Conservation (phyloP, 164 flowering plant genomes). For the Vitis riparia region DNA sequence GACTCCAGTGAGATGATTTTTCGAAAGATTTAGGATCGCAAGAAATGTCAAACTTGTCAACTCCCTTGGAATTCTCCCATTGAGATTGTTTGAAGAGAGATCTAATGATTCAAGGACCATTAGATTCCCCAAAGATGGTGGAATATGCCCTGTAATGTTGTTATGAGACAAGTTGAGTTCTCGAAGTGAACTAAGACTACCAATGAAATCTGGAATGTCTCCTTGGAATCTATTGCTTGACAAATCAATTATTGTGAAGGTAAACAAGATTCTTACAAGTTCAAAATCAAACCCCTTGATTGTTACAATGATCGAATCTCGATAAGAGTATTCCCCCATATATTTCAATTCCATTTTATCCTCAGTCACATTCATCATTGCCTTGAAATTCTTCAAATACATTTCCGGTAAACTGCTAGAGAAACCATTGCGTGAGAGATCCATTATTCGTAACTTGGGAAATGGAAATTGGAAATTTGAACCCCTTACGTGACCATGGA, state of each 20-base stretch:
- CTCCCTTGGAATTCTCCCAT: too few relatives aligned
- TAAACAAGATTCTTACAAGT: not conserved
- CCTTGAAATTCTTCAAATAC: not conserved
- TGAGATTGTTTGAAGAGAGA: too few relatives aligned
- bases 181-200: slow-evolving; percentile 6
- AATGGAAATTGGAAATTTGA: not conserved
- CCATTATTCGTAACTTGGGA: slow-evolving; percentile 1
- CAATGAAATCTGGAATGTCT: slow-evolving; percentile 9
- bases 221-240: slow-evolving; percentile 16
- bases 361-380: not conserved
- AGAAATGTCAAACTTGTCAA: too few relatives aligned
- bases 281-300: not conserved
- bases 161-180: not conserved
- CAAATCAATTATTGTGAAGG: slow-evolving; percentile 13
- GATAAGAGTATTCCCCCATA: not conserved
- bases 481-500: not conserved
- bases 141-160: slow-evolving; percentile 9
- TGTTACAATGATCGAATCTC: not conserved
- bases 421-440: slow-evolving; percentile 10
- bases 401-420: slow-evolving; percentile 7
- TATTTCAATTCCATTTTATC: not conserved
- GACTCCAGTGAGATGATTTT: too few relatives aligned
- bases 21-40: too few relatives aligned
- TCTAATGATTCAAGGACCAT: slow-evolving; percentile 6
- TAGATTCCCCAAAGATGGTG: slow-evolving; percentile 10